Base-by-base conservation (phyloP, 1,284 basidiomycete genomes). In the Sporisorium iseilematis-ciliati region DNA sequence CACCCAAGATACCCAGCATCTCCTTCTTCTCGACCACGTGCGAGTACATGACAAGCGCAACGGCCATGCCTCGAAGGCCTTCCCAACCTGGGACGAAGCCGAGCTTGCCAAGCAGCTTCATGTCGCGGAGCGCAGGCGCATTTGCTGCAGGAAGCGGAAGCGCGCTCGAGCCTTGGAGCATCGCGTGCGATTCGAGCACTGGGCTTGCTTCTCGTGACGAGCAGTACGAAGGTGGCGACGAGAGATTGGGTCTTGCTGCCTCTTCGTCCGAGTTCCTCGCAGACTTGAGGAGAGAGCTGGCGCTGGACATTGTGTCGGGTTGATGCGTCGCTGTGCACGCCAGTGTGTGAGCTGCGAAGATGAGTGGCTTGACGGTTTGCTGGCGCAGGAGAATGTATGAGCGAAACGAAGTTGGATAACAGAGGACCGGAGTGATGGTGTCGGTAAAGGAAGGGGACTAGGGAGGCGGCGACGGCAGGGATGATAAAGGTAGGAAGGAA, bases 1-100 rank as follows among this genome's bases (percentile, higher is more conserved):
- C 72, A 33, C 72, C 72, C 5, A 66, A 45, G 16, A 50, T 66
- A 14, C 72, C 72, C 2, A 75, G 45, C 60, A 63, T 75, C 33
- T 71, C 60, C 31, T 64, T 75, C n/a, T 45, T 26, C 12, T 50
- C 48, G 6, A 61, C 41, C 6, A 72, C 63, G 33, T 72, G 69
- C 29, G 63, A 72, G 2, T 62, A 40, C 58, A 62, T 66, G 40
- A 59, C 57, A 4, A 66, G 51, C 2, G 60, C 50, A 3, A 72
- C 69, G 2, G 69, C 69, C 16, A 61, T 7, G 10, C 69, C 69
- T 21, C 69, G 25, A 4, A 72, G 51, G 11, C 69, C 69, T 55
- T 72, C 69, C 68, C 68, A 70, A 54, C 62, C 68, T 3, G 68
- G 62, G n/a, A 70, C 62, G 26, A 65, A 65, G 4, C 68, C 62